Base-by-base conservation (phyloP, 768 basidiomycete genomes). In the Mycena albidolilacea region DNA sequence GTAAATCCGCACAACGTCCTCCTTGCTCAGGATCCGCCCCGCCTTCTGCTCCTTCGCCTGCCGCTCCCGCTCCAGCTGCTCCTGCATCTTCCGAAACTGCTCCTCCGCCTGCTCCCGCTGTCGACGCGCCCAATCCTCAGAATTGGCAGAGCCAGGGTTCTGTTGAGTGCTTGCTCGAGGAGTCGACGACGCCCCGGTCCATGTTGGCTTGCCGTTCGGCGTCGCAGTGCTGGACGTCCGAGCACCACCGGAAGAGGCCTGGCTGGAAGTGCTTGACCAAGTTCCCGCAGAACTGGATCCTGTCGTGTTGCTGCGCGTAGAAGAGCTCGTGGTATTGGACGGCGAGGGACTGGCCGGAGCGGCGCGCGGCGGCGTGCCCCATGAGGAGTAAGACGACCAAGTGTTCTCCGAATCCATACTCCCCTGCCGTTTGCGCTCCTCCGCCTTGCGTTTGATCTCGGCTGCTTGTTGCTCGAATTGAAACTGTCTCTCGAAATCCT, bases 51-150 rank as follows among this genome's bases (percentile, higher is more conserved):
- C 71, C 59, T 78, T 84, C 7, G 82, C 75, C 67, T 82, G 82
- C 62, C 83, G 75, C 72, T 87, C 85, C 75, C 83, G 80, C 58
- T 87, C 84, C 66, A 84, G 54, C 55, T 86, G 84, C 79, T 92
- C 91, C 79, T 94, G 92, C 79, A 93, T 91, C 70, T 85, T 85
- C 55, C 88, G 88, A 82, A 93, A 94, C 78, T 92, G 93, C 71
- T 87, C 85, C 58, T 89, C 86, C 38, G 88, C 87, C 39, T 90
- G 88, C 76, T 93, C 91, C 23, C 87, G 90, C 72, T 92, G 90
- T 17, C 89, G 89, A 39, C 91, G 89, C 21, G 86, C 83, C 87
- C 92, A 90, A 64, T 93, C 91, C 73, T 91, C 88, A 12, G 85
- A 74, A 15, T 78, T 48, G 43, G 80, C 59, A 3, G 77, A 70